A percentile compares a stretch with the other conserved stretches of the same genome.
Evolutionary conservation across 2,329 filamentous ascomycete species (phyloP).

Genomic region (Nannizziopsis arthrosporioides): DNA sequence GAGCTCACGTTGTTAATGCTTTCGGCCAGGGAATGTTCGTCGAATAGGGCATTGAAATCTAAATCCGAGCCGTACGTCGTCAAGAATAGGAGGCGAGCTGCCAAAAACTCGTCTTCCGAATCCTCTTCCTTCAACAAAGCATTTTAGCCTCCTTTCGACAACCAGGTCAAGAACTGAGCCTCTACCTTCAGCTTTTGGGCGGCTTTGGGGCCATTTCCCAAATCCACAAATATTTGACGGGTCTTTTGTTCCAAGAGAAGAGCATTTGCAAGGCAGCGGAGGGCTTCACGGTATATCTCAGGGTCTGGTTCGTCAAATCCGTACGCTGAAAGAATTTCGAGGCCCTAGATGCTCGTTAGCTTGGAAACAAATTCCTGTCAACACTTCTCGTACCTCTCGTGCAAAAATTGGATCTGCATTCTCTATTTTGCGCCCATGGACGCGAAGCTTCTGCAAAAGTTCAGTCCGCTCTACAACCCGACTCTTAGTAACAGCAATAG

Average conservation of each 20-base stretch:
- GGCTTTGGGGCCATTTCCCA: slow-evolving; percentile 55
- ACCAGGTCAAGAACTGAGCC: background rate
- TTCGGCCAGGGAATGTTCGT: slow-evolving; percentile 54
- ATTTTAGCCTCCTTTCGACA: background rate
- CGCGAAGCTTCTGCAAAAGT: slow-evolving; percentile 55
- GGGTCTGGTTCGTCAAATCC: slow-evolving; percentile 56
- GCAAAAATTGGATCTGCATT: slow-evolving; percentile 76
- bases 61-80: slow-evolving; percentile 65
- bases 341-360: slow-evolving; percentile 45
- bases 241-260: slow-evolving; percentile 58
- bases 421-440: slow-evolving; percentile 59
- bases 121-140: slow-evolving; percentile 45
- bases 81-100: slow-evolving; percentile 66
- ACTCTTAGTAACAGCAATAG: slow-evolving; percentile 9
- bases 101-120: slow-evolving; percentile 75
- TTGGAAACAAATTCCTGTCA: background rate
- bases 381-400: slow-evolving; percentile 46
- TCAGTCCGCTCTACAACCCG: slow-evolving; percentile 26
- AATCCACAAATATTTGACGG: slow-evolving; percentile 60
- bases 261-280: slow-evolving; percentile 77
- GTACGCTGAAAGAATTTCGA: slow-evolving; percentile 59
- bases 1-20: slow-evolving; percentile 46
- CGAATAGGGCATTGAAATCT: slow-evolving; percentile 53
- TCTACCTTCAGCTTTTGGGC: slow-evolving; percentile 55
- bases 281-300: slow-evolving; percentile 58